Evolutionary conservation across 805 yeast genomes (phyloP), one percentile per base, ranked within the genome.

Genomic region (Candida ponderosae): DNA sequence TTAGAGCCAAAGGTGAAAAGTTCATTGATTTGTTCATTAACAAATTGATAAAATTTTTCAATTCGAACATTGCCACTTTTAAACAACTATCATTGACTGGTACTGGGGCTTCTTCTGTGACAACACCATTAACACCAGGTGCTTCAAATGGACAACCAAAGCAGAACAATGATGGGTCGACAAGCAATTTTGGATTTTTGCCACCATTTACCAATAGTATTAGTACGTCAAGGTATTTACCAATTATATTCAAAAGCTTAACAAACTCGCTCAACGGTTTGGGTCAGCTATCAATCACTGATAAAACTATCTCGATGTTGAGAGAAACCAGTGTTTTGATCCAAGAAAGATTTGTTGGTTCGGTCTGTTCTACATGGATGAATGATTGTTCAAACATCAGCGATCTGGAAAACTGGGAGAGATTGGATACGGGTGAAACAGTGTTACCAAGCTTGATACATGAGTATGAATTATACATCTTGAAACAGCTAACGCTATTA

Each of bases 131-230:
- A 23, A 32, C 10, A 23, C 23, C 15, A 28, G 32, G 15, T 15
- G 19, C 5, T 35, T 34, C 5, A 34, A 32, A 15, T 32, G 33
- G n/a, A n/a, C n/a, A n/a, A n/a, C n/a, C n/a, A 13, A 33, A 18
- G 17, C 29, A 39, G 6, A 42, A 50, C 28, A 57, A 47, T 11
- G 46, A 56, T 10, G 65, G 64, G 6, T 32, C 48, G 2, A 53
- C 64, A 1, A 33, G 45, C 6, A 57, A 59, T 27, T 74, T 63
- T 52, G 79, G 80, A 1, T 79, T 77, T 47, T 51, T 80, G 18
- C 89, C 90, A 4, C 79, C 81, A 1, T 64, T 65, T 37, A 66
- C 87, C 1, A 83, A 81, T 49, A 72, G 81, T 8, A 59, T 83
- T 18, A 68, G 84, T 33, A 66, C 81, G 3, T 54, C 77, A 27